Conservation (phyloP, 108 stramenopile species). For the Fragilariopsis cylindrus region DNA sequence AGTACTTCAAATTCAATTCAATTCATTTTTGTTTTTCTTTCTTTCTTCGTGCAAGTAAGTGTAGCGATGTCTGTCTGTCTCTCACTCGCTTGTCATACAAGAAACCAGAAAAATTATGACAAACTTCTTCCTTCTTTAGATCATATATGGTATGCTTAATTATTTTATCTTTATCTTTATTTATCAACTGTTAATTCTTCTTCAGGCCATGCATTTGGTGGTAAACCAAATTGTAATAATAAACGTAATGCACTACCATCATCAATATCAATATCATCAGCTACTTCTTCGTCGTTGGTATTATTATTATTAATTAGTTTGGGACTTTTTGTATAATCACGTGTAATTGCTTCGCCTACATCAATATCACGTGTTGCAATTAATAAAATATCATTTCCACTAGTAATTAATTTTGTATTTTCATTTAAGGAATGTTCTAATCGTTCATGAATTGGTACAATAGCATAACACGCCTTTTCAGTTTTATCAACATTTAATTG, state of each 20-base stretch:
- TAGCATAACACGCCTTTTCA: conserved; percentile 5
- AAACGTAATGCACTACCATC: conserved; percentile 18
- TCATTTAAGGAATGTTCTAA: conserved; percentile 27
- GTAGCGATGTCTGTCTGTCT: no score
- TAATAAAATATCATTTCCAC: conserved; percentile 22
- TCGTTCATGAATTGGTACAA: conserved; percentile 32
- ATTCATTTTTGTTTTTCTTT: neutral
- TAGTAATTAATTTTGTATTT: conserved; percentile 27
- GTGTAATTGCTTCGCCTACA: conserved; percentile 31
- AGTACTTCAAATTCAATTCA: no score
- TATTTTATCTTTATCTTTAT: neutral
- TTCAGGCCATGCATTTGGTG: conserved; percentile 31
- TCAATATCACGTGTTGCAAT: conserved; percentile 34
- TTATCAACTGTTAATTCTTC: neutral
- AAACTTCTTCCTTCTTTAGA: neutral
- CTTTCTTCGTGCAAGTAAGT: neutral
- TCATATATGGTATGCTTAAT: neutral
- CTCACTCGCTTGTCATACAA: no score
- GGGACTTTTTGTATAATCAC: conserved; percentile 26
- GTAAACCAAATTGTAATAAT: conserved; percentile 31
- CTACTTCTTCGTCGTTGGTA: neutral
- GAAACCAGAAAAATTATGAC: neutral
- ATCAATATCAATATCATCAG: no score
- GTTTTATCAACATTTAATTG: conserved; percentile 14
- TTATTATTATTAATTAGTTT: conserved; percentile 10